Evolutionary conservation across 1,284 basidiomycete genomes (phyloP).

Genomic region (Mycosarcoma maydis): DNA sequence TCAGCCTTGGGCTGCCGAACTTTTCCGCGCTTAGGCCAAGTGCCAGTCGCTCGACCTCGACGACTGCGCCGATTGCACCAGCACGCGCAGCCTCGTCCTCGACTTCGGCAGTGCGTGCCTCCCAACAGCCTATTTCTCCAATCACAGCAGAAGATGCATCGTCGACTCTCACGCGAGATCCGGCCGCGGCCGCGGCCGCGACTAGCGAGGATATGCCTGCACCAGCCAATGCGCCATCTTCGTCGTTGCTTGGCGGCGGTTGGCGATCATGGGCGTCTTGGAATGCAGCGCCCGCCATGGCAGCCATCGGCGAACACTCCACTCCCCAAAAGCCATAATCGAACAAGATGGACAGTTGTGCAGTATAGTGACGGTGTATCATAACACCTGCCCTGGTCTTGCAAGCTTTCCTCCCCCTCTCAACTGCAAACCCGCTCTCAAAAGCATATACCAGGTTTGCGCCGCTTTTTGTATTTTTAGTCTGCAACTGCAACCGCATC

Average conservation of each 20-base stretch:
- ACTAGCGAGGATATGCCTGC: neutral
- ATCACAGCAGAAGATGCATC: neutral
- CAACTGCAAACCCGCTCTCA: too few relatives aligned
- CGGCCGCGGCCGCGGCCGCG: neutral
- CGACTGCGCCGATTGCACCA: neutral
- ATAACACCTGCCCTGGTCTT: too few relatives aligned
- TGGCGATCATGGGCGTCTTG: constrained; percentile 38
- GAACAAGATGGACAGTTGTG: too few relatives aligned
- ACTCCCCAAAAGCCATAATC: too few relatives aligned
- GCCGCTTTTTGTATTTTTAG: too few relatives aligned
- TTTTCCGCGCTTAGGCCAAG: constrained; percentile 27
- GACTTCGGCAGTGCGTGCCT: too few relatives aligned
- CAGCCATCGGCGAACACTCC: too few relatives aligned
- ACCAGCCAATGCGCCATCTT: constrained; percentile 5
- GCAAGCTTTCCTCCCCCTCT: too few relatives aligned
- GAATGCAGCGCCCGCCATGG: constrained; percentile 16
- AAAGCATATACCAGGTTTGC: too few relatives aligned
- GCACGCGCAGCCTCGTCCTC: neutral
- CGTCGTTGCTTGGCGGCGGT: constrained; percentile 14
- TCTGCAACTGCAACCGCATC: too few relatives aligned
- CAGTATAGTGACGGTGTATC: too few relatives aligned
- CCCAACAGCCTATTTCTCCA: neutral
- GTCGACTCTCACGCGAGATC: neutral
- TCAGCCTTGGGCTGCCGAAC: constrained; percentile 35
- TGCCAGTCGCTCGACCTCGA: constrained; percentile 15